Conservation (phyloP, 2,329 filamentous ascomycete genomes). For the Ophiostoma triangulosporum region DNA sequence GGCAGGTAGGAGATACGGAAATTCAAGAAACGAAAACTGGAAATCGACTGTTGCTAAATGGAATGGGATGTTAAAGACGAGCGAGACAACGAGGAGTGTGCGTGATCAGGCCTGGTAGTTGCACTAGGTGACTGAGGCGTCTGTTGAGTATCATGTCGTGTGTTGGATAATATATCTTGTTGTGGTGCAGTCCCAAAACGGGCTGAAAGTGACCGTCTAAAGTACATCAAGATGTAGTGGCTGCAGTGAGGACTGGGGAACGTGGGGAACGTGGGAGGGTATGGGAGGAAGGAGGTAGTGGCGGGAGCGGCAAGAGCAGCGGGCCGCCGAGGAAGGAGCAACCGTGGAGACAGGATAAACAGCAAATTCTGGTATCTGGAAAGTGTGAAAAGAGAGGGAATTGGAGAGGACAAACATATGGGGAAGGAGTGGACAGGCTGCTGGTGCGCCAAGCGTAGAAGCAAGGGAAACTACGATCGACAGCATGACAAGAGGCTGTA, state of each 20-base stretch:
- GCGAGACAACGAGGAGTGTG: no score
- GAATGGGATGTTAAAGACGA: no score
- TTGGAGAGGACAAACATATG: not conserved
- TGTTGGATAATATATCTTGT: no score
- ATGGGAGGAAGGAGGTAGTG: not conserved
- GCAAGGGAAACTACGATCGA: not conserved
- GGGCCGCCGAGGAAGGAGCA: not conserved
- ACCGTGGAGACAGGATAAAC: not conserved
- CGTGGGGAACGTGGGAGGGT: not conserved
- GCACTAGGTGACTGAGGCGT: no score
- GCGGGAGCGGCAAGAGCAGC: not conserved
- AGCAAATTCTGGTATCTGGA: not conserved
- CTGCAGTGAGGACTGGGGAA: not conserved
- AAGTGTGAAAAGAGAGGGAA: not conserved
- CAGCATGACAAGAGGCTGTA: not conserved
- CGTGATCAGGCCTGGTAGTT: no score
- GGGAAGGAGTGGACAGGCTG: not conserved
- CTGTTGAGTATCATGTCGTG: no score
- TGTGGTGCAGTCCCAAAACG: conserved; percentile 3
- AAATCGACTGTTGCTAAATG: no score
- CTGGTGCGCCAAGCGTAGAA: no score
- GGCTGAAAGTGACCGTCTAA: not conserved
- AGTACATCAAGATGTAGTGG: not conserved
- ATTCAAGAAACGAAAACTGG: not conserved
- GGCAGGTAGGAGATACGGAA: not conserved